Evolutionary conservation across 1,139 yeast genomes (phyloP), one percentile per base, ranked within the genome.

Genomic region (Wickerhamomyces sp.): DNA sequence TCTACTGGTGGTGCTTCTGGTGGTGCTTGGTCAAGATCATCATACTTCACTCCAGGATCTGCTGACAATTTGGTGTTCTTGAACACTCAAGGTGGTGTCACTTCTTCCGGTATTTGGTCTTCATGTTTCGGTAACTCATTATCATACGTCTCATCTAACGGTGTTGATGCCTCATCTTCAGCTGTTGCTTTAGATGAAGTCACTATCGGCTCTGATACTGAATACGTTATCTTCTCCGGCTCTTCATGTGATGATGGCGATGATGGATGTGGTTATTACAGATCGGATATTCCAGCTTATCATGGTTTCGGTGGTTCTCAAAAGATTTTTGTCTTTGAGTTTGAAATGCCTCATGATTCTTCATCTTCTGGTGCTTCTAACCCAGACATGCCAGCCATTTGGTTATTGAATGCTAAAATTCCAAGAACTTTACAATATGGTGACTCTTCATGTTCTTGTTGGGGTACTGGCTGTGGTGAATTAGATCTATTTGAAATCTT

Each of bases 401-500:
- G 97, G 98, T 70, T 90, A 58, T 76, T 90, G 60, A 90, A 90
- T 59, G 96, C 97, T 33, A 83, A 86, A 65, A 86, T 90, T 55
- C 96, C 97, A 58, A 81, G 97, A 69, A 90, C 96, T 41, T 64
- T 85, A 46, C 97, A 92, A 68, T 92, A 90, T 59, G 94, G 94
- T 59, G 71, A 70, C 42, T 65, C 80, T 42, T 66, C 70, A 12
- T 85, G 97, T 70, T 88, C 97, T 21, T 92, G 97, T 74, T 92
- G 98, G 98, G 62, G 78, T 51, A 76, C 95, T 30, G 97, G 97
- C 37, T 92, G 98, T 68, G 97, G 97, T 64, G 98, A 92, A 70
- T 73, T 90, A 52, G 98, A 92, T 63, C 70, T 88, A 47, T 90
- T 90, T 56, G 98, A 92, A 72, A 76, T 87, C 53, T 74, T 87